Evolutionary conservation across 1,284 basidiomycete genomes (phyloP).

Genomic region (Apiotrichum sp.): DNA sequence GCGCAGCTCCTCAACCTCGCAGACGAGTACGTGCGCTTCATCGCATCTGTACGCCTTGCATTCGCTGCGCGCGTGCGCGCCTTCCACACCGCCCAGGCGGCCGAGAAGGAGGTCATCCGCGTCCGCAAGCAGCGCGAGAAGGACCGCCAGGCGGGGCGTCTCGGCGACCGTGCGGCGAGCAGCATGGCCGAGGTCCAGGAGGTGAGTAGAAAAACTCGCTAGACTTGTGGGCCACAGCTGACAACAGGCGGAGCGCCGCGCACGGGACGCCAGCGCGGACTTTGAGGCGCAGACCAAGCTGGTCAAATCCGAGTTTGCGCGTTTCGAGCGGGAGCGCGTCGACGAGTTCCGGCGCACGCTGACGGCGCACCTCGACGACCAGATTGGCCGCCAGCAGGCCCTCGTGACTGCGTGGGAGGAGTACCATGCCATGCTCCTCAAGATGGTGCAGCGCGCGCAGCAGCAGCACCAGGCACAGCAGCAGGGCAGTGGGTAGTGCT

Average conservation of each 20-base stretch:
- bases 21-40: constrained; percentile 88
- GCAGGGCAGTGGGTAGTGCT: not conserved
- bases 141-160: constrained; percentile 60
- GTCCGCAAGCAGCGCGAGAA: constrained; percentile 72
- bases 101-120: constrained; percentile 68
- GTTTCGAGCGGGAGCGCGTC: constrained; percentile 89
- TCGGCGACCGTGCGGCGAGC: constrained; percentile 22
- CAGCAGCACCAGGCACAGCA: constrained; percentile 9
- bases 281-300: constrained; percentile 82
- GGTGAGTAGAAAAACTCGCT: constrained; percentile 47
- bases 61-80: constrained; percentile 68
- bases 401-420: constrained; percentile 41
- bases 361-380: constrained; percentile 36
- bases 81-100: constrained; percentile 70
- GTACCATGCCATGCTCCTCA: constrained; percentile 34
- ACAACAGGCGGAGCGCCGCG: constrained; percentile 69
- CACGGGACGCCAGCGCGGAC: constrained; percentile 71
- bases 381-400: constrained; percentile 37
- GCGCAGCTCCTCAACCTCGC: constrained; percentile 65
- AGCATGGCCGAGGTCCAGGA: constrained; percentile 70
- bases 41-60: constrained; percentile 78
- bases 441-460: constrained; percentile 36
- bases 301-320: constrained; percentile 82
- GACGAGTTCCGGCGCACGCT: constrained; percentile 51
- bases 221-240: not conserved